Evolutionary conservation across 164 flowering plant species (phyloP), one percentile per base, ranked within the genome.

Genomic region (Platanus orientalis): DNA sequence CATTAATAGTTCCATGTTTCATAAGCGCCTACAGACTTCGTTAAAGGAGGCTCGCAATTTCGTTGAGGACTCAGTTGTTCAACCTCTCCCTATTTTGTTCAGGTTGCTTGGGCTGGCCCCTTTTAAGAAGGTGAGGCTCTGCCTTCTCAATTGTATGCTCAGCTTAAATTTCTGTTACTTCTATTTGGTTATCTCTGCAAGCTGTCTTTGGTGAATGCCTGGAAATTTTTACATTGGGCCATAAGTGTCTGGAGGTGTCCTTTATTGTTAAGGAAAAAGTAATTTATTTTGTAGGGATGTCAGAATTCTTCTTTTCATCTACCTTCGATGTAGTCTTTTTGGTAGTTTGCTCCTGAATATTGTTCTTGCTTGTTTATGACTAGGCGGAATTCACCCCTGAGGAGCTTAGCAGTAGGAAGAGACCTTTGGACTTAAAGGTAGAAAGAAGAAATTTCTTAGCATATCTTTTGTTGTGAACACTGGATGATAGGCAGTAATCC

Each of bases 341-440:
- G 25, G 1, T 21, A 25, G 30, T 44, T 39, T 20, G 11, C 30
- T 10, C 14, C 34, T 25, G 50, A 62, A 30, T 45, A 13, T 64
- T 55, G 48, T 64, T 30, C 27, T 63, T 66, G 32, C 12, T 67
- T 67, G 40, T 44, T 65, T 62, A 7, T 69, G 32, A 47, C 53
- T 73, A 94, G 99, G 99, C 99, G 64, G 89, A 92, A 62, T 78
- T 89, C 60, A 84, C 94, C 68, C 96, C 99, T n/a, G 80, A 72
- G 67, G 92, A 94, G 79, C 68, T 94, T 57, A 81, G 70, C 58
- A 65, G 84, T 11, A 79, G 89, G 73, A 94, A 92, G 73, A 77
- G 94, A 48, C 83, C 90, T 69, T 70, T 89, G 54, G 70, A 79
- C 26, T 58, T 73, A 45, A 75, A 86, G 97, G 98, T 91, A 74